phyloP scores from a whole-genome alignment of 208 protist species.

The Perkinsela sp. region DNA sequence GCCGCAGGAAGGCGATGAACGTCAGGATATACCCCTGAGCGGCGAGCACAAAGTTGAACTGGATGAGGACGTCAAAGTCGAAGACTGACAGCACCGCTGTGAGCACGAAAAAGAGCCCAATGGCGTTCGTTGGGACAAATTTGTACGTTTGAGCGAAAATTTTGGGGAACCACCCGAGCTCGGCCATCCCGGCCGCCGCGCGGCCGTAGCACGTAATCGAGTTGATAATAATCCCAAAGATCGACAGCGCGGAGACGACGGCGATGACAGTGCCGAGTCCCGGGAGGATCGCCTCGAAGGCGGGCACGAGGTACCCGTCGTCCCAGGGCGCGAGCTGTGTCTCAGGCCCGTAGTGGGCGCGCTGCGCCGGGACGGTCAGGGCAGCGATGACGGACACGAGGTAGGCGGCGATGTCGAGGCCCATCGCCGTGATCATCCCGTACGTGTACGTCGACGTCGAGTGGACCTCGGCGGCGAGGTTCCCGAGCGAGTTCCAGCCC shows the following conservation, averaged over 20 bases:
- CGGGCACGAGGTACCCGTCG: conserved; percentile 8
- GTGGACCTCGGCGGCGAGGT: conserved; percentile 8
- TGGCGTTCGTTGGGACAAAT: not conserved
- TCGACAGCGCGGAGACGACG: conserved; percentile 4
- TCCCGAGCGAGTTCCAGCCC: conserved; percentile 4
- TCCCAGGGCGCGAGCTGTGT: conserved; percentile 1
- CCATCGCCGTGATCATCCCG: conserved; percentile 4
- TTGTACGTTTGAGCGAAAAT: not conserved
- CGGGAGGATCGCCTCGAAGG: conserved; percentile 4
- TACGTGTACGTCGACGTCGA: conserved; percentile 1
- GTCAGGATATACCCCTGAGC: not conserved
- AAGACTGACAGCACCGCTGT: not conserved
- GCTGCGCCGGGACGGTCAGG: not conserved
- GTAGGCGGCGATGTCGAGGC: conserved; percentile 5
- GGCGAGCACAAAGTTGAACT: not conserved
- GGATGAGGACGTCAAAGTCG: conserved; percentile 1
- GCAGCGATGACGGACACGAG: conserved; percentile 6
- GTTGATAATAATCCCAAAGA: conserved; percentile 6
- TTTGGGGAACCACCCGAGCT: conserved; percentile 5
- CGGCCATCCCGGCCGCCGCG: conserved; percentile 6
- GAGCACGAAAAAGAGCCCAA: not conserved
- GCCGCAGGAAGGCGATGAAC: not conserved
- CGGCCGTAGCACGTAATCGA: conserved; percentile 2
- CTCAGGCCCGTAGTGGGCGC: not conserved
- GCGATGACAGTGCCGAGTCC: conserved; percentile 3